These are phyloP conservation scores for Panellus pusillus DNA, from an alignment of 768 basidiomycete genomes.

Conservation along the genomic window DNA sequence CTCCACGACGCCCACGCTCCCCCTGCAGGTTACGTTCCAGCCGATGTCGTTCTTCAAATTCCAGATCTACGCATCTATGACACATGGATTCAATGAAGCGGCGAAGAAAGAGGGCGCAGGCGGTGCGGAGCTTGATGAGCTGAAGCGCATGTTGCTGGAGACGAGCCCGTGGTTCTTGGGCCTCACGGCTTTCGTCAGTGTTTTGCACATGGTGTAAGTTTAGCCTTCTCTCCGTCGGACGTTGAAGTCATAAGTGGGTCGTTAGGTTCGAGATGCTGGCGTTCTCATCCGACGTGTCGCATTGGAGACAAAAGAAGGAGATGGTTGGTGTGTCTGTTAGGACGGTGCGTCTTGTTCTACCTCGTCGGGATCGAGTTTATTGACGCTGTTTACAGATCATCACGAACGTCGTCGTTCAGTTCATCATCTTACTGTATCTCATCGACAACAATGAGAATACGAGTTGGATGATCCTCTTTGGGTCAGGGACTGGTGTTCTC, in stretches of 20 bases:
- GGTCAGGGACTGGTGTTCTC: conserved; percentile 76
- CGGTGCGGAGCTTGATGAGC: conserved; percentile 83
- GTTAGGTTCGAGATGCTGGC: conserved; percentile 91
- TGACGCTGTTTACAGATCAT: conserved; percentile 50
- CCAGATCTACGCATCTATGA: conserved; percentile 82
- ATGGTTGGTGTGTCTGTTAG: conserved; percentile 92
- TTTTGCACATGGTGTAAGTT: conserved; percentile 84
- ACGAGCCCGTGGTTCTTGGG: conserved; percentile 88
- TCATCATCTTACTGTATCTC: conserved; percentile 88
- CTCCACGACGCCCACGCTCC: conserved; percentile 71
- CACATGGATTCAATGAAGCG: conserved; percentile 84
- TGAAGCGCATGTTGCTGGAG: conserved; percentile 91
- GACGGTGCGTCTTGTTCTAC: conserved; percentile 45
- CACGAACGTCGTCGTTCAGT: conserved; percentile 92
- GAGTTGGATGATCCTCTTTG: conserved; percentile 95
- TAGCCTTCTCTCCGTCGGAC: conserved; percentile 4
- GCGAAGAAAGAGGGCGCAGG: conserved; percentile 69
- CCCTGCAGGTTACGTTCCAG: conserved; percentile 80
- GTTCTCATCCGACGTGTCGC: conserved; percentile 92
- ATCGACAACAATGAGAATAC: conserved; percentile 95
- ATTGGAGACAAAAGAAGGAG: conserved; percentile 94
- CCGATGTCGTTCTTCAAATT: conserved; percentile 88
- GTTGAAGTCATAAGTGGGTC: not conserved
- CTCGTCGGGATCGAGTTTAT: conserved; percentile 16
- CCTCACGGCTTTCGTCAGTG: conserved; percentile 79